Conservation (phyloP, 768 basidiomycete species). For the Leccinum fibrillosum region DNA sequence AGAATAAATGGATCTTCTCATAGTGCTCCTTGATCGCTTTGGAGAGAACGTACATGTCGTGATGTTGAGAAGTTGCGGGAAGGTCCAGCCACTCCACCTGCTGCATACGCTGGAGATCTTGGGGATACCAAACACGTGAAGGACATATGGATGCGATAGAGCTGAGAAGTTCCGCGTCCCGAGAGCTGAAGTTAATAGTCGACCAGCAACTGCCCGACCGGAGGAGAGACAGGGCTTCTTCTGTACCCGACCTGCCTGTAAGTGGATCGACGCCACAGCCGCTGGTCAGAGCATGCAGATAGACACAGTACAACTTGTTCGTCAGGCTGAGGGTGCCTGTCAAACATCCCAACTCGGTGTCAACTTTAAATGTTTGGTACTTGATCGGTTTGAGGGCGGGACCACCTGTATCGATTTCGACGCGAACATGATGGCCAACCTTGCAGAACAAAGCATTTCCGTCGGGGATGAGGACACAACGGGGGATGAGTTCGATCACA, state of each 20-base stretch:
- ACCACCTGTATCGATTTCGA: conserved; percentile 2
- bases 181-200: conserved; percentile 31
- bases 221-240: conserved; percentile 40
- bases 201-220: conserved; percentile 36
- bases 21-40: conserved; percentile 27
- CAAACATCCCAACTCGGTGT: conserved; percentile 30
- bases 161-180: conserved; percentile 30
- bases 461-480: conserved; percentile 36
- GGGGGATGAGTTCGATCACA: background rate
- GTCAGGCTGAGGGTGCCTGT: conserved; percentile 20
- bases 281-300: conserved; percentile 44
- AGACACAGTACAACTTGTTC: conserved; percentile 34
- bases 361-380: conserved; percentile 30
- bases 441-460: conserved; percentile 17
- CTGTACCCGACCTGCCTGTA: conserved; percentile 40
- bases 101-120: conserved; percentile 37
- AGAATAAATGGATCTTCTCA: conserved; percentile 7
- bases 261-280: conserved; percentile 41
- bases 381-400: background rate
- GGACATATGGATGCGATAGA: conserved; percentile 35
- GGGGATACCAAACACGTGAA: conserved; percentile 7
- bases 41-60: conserved; percentile 19
- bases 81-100: conserved; percentile 30
- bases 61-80: conserved; percentile 26
- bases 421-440: conserved; percentile 8